phyloP scores from a whole-genome alignment of 768 basidiomycete species.

The Obba rivulosa region DNA sequence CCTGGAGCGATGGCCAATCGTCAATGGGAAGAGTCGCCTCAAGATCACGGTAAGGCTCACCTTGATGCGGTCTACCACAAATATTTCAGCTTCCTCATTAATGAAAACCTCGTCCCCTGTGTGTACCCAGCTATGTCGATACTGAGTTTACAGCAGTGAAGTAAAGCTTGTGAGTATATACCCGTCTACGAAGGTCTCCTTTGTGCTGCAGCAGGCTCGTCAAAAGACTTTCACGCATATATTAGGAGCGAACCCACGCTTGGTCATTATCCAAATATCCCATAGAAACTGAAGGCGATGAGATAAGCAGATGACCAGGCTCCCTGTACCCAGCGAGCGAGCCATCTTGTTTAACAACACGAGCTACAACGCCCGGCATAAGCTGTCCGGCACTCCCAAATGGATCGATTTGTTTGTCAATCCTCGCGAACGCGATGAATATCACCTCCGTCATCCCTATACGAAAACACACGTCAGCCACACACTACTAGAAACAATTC shows the following conservation, averaged over 20 bases:
- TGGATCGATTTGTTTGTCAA: slow-evolving; percentile 37
- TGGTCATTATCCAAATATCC: slow-evolving; percentile 52
- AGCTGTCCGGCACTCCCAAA: slow-evolving; percentile 55
- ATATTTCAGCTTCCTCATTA: slow-evolving; percentile 12
- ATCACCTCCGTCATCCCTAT: slow-evolving; percentile 61
- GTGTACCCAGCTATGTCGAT: slow-evolving; percentile 15
- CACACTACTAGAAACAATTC: not conserved
- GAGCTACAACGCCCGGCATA: slow-evolving; percentile 50
- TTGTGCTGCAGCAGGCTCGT: slow-evolving; percentile 5
- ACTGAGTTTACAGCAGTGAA: not conserved
- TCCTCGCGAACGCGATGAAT: slow-evolving; percentile 45
- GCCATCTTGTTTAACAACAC: slow-evolving; percentile 55
- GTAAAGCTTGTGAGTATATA: slow-evolving; percentile 11
- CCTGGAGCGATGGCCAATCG: slow-evolving; percentile 1
- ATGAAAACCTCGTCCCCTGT: slow-evolving; percentile 25
- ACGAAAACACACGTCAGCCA: not conserved
- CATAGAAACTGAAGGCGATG: slow-evolving; percentile 54
- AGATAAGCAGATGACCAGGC: slow-evolving; percentile 57
- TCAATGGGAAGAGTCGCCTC: not conserved
- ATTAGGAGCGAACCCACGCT: slow-evolving; percentile 41
- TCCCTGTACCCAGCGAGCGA: slow-evolving; percentile 51
- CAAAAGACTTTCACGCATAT: not conserved
- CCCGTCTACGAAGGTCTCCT: slow-evolving; percentile 21
- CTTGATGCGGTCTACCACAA: slow-evolving; percentile 20
- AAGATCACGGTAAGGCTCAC: not conserved